A percentile compares a stretch with the other conserved stretches of the same genome.
phyloP scores from a whole-genome alignment of 352 stramenopile species.

The Phytopythium helicoides region DNA sequence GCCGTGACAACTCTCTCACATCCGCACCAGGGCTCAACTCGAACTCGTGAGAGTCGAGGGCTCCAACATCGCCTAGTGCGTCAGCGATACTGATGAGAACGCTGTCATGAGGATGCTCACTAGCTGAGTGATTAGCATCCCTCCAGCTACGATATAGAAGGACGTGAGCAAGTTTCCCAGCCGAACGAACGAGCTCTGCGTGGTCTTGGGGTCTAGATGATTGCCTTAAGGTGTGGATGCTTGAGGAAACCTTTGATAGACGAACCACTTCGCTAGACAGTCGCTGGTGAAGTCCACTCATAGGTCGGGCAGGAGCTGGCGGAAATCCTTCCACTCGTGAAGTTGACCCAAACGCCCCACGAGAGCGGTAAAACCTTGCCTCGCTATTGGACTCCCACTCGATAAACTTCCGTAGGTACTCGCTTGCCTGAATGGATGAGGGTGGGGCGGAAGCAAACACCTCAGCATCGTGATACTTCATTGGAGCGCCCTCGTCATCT shows the following conservation, averaged over 20 bases:
- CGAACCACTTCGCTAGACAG: slow-evolving; percentile 16
- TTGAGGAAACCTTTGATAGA: slow-evolving; percentile 22
- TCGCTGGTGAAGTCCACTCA: not conserved
- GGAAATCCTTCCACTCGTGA: not conserved
- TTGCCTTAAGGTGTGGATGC: slow-evolving; percentile 25
- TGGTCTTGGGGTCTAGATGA: slow-evolving; percentile 7
- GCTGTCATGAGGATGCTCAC: slow-evolving; percentile 6
- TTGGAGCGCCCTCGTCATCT: slow-evolving; percentile 3
- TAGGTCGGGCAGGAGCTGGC: not conserved
- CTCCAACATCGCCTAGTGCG: slow-evolving; percentile 62
- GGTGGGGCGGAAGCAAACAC: not conserved
- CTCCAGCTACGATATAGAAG: slow-evolving; percentile 52
- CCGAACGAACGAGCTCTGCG: slow-evolving; percentile 14
- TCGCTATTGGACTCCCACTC: slow-evolving; percentile 38
- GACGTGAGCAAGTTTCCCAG: slow-evolving; percentile 42
- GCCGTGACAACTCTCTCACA: slow-evolving; percentile 37
- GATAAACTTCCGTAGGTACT: slow-evolving; percentile 66
- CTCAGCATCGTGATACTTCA: not conserved
- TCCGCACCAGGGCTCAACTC: slow-evolving; percentile 59
- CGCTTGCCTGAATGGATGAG: not conserved
- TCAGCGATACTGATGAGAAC: slow-evolving; percentile 40
- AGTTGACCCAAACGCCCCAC: not conserved
- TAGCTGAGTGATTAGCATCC: slow-evolving; percentile 10
- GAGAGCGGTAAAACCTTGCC: slow-evolving; percentile 53
- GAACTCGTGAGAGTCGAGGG: slow-evolving; percentile 53